A percentile compares a stretch with the other conserved stretches of the same genome.
phyloP scores from a whole-genome alignment of 306 rosid genomes.

The Oemleria cerasiformis region DNA sequence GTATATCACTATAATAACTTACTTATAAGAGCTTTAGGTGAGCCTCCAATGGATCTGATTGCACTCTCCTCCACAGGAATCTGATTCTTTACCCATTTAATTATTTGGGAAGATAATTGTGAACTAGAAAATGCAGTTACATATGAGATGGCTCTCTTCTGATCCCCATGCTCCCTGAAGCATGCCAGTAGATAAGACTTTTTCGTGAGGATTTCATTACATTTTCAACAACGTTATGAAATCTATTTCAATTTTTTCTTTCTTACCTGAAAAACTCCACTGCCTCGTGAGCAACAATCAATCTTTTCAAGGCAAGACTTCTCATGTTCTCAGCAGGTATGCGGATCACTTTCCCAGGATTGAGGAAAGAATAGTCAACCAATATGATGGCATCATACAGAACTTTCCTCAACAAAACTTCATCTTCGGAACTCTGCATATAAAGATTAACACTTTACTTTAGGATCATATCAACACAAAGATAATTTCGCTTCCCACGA shows the following conservation, averaged over 20 bases:
- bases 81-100: slow-evolving; percentile 45
- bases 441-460: slow-evolving; percentile 18
- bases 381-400: slow-evolving; percentile 63
- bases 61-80: slow-evolving; percentile 40
- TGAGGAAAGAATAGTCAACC: slow-evolving; percentile 67
- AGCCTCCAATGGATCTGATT: slow-evolving; percentile 37
- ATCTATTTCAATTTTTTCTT: not conserved
- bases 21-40: slow-evolving; percentile 59
- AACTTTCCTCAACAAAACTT: slow-evolving; percentile 56
- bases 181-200: slow-evolving; percentile 23
- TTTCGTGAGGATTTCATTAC: not conserved
- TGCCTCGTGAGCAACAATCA: slow-evolving; percentile 62
- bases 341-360: slow-evolving; percentile 27
- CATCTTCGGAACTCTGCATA: slow-evolving; percentile 66
- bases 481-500: slow-evolving; percentile 1
- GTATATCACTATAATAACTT: slow-evolving; percentile 28
- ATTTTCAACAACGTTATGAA: slow-evolving; percentile 9
- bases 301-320: slow-evolving; percentile 49
- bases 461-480: slow-evolving; percentile 11
- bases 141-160: slow-evolving; percentile 55
- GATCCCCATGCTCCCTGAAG: slow-evolving; percentile 66
- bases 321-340: slow-evolving; percentile 30
- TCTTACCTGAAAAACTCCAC: slow-evolving; percentile 57
- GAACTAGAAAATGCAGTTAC: slow-evolving; percentile 59
- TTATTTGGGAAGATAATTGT: slow-evolving; percentile 42